phyloP scores from a whole-genome alignment of 106 monocot genomes.

The Cymbidium sinense region DNA sequence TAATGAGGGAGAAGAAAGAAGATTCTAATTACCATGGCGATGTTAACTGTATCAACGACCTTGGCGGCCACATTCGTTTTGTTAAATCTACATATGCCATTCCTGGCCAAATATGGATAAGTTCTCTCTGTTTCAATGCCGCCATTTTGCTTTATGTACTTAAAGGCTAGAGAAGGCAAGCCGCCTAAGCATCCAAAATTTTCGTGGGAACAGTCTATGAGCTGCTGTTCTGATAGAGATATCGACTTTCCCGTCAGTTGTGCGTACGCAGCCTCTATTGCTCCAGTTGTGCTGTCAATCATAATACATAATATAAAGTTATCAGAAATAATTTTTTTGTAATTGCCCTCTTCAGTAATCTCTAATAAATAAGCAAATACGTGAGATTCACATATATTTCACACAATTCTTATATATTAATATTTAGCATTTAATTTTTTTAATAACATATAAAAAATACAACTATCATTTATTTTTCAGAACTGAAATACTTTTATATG shows the following conservation, averaged over 20 bases:
- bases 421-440: not conserved
- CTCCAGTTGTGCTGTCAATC: conserved; percentile 60
- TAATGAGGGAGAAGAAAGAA: not conserved
- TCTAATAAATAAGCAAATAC: no score
- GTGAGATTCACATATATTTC: not conserved
- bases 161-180: conserved; percentile 70
- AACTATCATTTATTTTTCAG: no score
- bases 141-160: conserved; percentile 76
- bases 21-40: conserved; percentile 27
- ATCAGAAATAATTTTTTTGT: no score
- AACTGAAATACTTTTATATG: no score
- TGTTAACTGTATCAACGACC: conserved; percentile 56
- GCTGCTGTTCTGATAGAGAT: conserved; percentile 77
- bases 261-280: conserved; percentile 71
- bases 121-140: conserved; percentile 73
- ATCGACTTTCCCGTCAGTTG: conserved; percentile 54
- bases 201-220: conserved; percentile 77
- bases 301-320: no score
- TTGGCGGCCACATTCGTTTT: conserved; percentile 45
- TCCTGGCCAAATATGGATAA: conserved; percentile 65
- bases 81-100: conserved; percentile 52
- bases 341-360: no score
- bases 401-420: not conserved
- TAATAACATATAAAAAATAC: no score
- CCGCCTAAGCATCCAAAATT: conserved; percentile 81